A percentile compares a stretch with the other conserved stretches of the same genome.
Conservation (phyloP, 768 basidiomycete species). For the Calocybe indica region DNA sequence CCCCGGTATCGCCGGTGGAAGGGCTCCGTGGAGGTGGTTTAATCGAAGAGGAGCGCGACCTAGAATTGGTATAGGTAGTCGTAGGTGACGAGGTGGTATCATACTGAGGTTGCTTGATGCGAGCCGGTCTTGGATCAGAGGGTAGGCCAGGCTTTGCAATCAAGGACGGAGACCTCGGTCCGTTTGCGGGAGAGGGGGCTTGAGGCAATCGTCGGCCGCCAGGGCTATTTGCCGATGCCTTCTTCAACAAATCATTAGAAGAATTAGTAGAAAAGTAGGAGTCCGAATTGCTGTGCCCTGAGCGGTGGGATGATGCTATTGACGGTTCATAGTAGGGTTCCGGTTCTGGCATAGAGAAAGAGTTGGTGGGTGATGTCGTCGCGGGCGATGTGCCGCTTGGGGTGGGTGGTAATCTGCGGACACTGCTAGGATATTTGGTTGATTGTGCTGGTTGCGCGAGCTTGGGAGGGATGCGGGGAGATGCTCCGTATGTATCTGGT, state of each 20-base stretch:
- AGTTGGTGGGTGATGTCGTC: conserved; percentile 15
- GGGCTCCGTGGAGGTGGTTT: conserved; percentile 24
- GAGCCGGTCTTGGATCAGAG: conserved; percentile 11
- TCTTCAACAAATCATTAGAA: conserved; percentile 21
- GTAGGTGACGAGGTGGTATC: conserved; percentile 14
- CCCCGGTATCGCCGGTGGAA: conserved; percentile 20
- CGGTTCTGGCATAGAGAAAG: conserved; percentile 37
- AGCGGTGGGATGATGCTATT: conserved; percentile 9
- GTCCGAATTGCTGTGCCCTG: conserved; percentile 17
- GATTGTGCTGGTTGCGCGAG: conserved; percentile 11
- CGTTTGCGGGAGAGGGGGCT: conserved; percentile 13
- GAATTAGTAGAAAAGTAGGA: conserved; percentile 20
- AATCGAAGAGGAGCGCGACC: conserved; percentile 13
- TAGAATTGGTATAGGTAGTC: conserved; percentile 12
- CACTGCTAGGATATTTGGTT: conserved; percentile 20
- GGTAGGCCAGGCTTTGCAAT: conserved; percentile 8
- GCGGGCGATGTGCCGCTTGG: conserved; percentile 25
- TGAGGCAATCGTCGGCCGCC: conserved; percentile 19
- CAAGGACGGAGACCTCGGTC: conserved; percentile 8
- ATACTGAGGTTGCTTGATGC: conserved; percentile 9
- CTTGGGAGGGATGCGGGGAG: conserved; percentile 9
- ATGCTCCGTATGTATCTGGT: conserved; percentile 9
- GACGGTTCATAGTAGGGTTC: conserved; percentile 29
- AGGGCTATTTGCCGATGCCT: conserved; percentile 17
- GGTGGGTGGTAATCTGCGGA: conserved; percentile 39